Conservation (phyloP, 225 moss, liverwort and hornwort species). For the Takakia lepidozioides region DNA sequence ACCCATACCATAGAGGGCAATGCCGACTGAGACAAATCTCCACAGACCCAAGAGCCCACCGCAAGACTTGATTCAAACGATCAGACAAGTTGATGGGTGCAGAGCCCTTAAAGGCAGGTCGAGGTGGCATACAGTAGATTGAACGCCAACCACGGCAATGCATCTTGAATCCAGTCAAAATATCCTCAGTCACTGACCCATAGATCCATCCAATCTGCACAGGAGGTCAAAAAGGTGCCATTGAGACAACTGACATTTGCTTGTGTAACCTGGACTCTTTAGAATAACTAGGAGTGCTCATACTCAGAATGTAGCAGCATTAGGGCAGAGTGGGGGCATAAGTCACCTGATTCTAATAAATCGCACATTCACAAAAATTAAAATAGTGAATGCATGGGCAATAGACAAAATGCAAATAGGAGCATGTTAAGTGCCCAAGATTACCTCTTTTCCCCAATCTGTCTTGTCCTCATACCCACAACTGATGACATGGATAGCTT, state of each 20-base stretch:
- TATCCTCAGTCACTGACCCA: conserved; percentile 98
- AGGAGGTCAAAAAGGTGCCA: no score
- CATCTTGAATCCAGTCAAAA: conserved; percentile 97
- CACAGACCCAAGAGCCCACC: conserved; percentile 91
- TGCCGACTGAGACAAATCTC: conserved; percentile 91
- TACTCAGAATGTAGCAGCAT: no score
- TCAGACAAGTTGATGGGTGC: conserved; percentile 97
- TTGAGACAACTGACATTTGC: no score
- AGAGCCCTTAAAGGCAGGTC: conserved; percentile 94
- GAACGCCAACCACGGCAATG: conserved; percentile 97
- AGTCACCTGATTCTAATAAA: no score
- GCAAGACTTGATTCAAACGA: conserved; percentile 93
- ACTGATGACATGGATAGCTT: conserved; percentile 96
- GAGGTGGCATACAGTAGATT: conserved; percentile 84
- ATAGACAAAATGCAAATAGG: no score
- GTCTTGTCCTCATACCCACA: conserved; percentile 97
- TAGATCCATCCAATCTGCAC: conserved; percentile 97
- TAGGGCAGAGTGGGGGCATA: no score
- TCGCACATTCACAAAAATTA: no score
- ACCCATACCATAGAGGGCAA: conserved; percentile 95
- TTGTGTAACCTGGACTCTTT: no score
- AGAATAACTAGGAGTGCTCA: background rate
- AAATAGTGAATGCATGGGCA: no score
- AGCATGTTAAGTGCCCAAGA: no score
- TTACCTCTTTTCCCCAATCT: conserved; percentile 98